Base-by-base conservation (phyloP, 352 stramenopile genomes). In the Phytophthora kernoviae region DNA sequence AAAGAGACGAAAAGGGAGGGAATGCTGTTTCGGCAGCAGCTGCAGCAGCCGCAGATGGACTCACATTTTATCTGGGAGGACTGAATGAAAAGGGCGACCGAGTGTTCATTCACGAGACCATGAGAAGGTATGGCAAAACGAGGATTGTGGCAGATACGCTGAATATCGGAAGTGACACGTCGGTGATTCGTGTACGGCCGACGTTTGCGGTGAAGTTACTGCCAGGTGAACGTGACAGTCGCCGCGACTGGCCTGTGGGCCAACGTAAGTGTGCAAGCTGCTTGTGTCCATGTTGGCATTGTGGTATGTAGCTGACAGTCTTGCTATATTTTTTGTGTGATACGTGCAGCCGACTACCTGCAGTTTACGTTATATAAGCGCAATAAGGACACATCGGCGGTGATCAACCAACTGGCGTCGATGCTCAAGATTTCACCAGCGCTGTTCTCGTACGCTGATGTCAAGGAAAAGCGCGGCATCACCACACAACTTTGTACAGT, bases 331-430 rank as follows among this genome's bases (percentile, higher is more conserved):
- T 20, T 26, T 22, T 63, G 17, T 50, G 84, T 77, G n/a, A n/a
- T n/a, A n/a, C n/a, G 66, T 36, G 37, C 52, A 81, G 88, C 87
- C 54, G 83, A 98, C 42, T 99, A 94, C 75, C 69, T 98, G 42
- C 81, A 93, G 60, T 98, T 99, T 73, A 93, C 98, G 32, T 63
- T 99, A 15, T 98, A 98, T 82, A 98, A 98, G 72, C 91, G 97
- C 61, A 99, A 99, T 73, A 92, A 94, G 53, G 96, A 98, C 30
- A 98, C 94, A 17, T 81, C 87, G 30, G 81, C 81, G 8, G 81
- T 94, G 43, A 79, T 95, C 59, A 81, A 83, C 52, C 85, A 94
- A 45, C 70, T 97, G 14, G 81, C 77, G 18, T 81, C 83, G 22
- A 70, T 86, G 52, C 58, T 96, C 37, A 85, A 90, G 45, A 68